These are phyloP conservation scores for Colletotrichum viniferum DNA, from an alignment of 2,329 filamentous ascomycete species.

Conservation along the genomic window DNA sequence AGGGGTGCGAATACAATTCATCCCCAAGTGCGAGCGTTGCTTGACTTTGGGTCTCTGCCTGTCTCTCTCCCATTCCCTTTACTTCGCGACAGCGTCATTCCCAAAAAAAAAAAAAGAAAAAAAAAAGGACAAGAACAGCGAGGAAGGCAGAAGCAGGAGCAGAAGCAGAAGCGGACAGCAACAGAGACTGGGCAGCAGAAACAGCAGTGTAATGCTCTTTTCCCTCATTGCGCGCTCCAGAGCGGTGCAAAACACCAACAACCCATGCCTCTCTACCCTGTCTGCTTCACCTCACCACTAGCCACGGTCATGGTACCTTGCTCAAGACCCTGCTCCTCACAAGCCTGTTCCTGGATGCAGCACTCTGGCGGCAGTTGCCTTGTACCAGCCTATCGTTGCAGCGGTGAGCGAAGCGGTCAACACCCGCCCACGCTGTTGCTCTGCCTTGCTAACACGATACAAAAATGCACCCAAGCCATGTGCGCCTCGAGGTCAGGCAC, in stretches of 20 bases:
- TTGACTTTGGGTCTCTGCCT: background rate
- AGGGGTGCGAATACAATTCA: background rate
- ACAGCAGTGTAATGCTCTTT: background rate
- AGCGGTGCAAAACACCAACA: background rate
- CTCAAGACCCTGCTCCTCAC: background rate
- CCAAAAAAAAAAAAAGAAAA: too few relatives aligned
- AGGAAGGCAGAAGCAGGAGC: background rate
- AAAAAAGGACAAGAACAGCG: background rate
- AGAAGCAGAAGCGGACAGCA: background rate
- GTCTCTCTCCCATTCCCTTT: background rate
- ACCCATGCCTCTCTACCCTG: background rate
- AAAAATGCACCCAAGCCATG: background rate
- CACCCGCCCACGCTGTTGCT: background rate
- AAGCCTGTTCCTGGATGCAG: background rate
- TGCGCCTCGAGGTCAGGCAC: background rate
- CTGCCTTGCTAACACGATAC: slow-evolving; percentile 12
- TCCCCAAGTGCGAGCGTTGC: background rate
- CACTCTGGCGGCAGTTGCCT: background rate
- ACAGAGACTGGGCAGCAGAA: background rate
- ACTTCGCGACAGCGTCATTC: background rate
- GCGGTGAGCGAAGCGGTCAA: slow-evolving; percentile 17
- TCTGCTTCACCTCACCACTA: background rate
- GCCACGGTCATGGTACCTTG: background rate
- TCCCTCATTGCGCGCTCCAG: background rate
- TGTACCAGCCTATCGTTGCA: slow-evolving; percentile 1